Conservation (phyloP, 1,139 yeast species). For the Suhomyces taliae region DNA sequence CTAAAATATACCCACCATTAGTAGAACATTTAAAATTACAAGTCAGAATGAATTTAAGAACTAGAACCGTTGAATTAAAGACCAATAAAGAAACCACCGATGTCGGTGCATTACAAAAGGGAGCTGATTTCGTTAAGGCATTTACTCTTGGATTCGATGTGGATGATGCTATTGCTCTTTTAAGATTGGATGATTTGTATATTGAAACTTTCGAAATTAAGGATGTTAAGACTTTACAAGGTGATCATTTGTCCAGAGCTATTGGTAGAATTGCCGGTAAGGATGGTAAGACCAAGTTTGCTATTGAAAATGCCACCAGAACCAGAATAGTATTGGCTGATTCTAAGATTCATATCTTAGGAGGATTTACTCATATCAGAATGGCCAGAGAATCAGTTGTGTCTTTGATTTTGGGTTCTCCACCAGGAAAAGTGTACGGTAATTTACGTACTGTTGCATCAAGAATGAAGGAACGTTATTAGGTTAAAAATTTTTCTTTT, state of each 20-base stretch:
- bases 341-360: conserved; percentile 91
- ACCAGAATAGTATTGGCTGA: conserved; percentile 97
- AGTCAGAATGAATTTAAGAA: conserved; percentile 89
- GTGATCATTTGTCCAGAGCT: conserved; percentile 97
- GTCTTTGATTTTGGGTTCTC: conserved; percentile 91
- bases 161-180: conserved; percentile 93
- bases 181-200: conserved; percentile 91
- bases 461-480: conserved; percentile 94
- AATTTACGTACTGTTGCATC: conserved; percentile 96
- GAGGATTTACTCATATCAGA: conserved; percentile 94
- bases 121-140: conserved; percentile 94
- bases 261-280: conserved; percentile 99
- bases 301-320: conserved; percentile 96
- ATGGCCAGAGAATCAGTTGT: conserved; percentile 98
- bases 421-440: conserved; percentile 98
- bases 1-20: conserved; percentile 90
- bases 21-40: conserved; percentile 93
- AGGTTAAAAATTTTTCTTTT: conserved; percentile 14
- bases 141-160: conserved; percentile 94
- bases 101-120: conserved; percentile 93
- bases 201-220: conserved; percentile 96
- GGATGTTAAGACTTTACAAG: conserved; percentile 92
- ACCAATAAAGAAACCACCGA: conserved; percentile 82
- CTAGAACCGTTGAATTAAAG: conserved; percentile 82
- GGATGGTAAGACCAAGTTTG: conserved; percentile 97